Evolutionary conservation across 768 basidiomycete species (phyloP).

Genomic region (Porpolomopsis calyptriformis): DNA sequence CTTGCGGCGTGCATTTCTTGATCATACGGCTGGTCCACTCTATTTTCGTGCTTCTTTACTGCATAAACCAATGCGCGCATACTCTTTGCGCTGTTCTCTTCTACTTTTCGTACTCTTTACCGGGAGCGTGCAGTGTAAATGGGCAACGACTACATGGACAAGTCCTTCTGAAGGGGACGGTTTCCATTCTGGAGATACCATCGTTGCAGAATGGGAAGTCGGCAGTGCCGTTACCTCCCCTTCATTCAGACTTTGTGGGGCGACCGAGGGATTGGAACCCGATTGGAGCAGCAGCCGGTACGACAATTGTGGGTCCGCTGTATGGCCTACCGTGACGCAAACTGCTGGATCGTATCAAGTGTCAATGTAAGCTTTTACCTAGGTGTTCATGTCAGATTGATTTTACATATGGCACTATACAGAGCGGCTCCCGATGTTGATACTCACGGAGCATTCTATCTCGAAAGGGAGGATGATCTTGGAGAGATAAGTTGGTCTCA

Average conservation of each 20-base stretch:
- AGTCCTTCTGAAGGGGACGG: conserved; percentile 6
- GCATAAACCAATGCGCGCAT: not conserved
- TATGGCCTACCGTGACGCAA: conserved; percentile 15
- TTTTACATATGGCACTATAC: not conserved
- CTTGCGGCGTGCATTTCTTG: conserved; percentile 1
- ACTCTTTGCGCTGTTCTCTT: not conserved
- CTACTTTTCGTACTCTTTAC: not conserved
- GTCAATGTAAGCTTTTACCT: conserved; percentile 18
- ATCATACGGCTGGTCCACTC: conserved; percentile 4
- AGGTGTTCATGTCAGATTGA: too few relatives aligned
- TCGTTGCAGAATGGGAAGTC: conserved; percentile 23
- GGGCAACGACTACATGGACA: too few relatives aligned
- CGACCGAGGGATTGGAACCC: conserved; percentile 2
- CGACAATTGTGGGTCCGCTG: conserved; percentile 15
- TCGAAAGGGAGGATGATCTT: conserved; percentile 19
- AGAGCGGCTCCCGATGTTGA: conserved; percentile 17
- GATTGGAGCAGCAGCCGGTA: conserved; percentile 1
- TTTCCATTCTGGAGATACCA: conserved; percentile 15
- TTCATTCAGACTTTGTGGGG: conserved; percentile 23
- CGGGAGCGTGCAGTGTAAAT: too few relatives aligned
- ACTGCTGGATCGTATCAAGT: conserved; percentile 15
- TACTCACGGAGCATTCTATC: conserved; percentile 7
- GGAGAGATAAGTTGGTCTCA: conserved; percentile 17
- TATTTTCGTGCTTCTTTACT: not conserved
- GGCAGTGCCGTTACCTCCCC: conserved; percentile 20